Evolutionary conservation across 192 early-diverging fungal species (phyloP).

Genomic region (Coemansia sp.): DNA sequence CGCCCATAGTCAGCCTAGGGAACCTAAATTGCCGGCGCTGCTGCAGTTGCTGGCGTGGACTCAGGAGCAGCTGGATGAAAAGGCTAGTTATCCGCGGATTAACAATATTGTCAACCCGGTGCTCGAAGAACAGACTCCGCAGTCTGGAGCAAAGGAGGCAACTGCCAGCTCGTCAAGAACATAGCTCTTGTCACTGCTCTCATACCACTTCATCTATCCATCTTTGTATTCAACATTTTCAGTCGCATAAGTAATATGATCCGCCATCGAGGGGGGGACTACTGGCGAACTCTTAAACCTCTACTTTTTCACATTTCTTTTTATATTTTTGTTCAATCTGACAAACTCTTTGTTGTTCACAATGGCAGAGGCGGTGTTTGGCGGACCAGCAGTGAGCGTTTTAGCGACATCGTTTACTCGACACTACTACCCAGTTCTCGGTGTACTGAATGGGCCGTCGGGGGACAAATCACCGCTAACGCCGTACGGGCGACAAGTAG

Average conservation of each 20-base stretch:
- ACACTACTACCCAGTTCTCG: slow-evolving; percentile 50
- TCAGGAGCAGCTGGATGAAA: slow-evolving; percentile 90
- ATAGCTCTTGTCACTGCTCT: not conserved
- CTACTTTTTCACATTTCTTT: slow-evolving; percentile 4
- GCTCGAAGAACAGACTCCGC: slow-evolving; percentile 47
- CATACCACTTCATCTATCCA: not conserved
- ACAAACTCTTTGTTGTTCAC: not conserved
- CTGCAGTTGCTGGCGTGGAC: slow-evolving; percentile 93
- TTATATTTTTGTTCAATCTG: slow-evolving; percentile 6
- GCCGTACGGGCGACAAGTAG: slow-evolving; percentile 38
- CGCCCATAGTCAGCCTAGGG: slow-evolving; percentile 88
- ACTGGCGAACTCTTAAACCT: not conserved
- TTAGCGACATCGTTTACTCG: slow-evolving; percentile 22
- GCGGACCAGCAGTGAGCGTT: slow-evolving; percentile 9
- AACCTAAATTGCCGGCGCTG: slow-evolving; percentile 90
- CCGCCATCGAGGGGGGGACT: not conserved
- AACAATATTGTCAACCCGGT: slow-evolving; percentile 80
- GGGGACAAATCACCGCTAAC: slow-evolving; percentile 9
- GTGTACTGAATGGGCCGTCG: slow-evolving; percentile 30
- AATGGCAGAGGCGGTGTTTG: slow-evolving; percentile 22
- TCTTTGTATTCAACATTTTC: not conserved
- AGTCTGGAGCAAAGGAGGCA: not conserved
- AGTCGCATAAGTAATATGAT: not conserved
- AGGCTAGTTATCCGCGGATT: slow-evolving; percentile 81
- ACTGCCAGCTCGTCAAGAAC: not conserved